A percentile compares a stretch with the other conserved stretches of the same genome.
phyloP scores from a whole-genome alignment of 2,329 filamentous ascomycete species.

The Penicillium brevicompactum region DNA sequence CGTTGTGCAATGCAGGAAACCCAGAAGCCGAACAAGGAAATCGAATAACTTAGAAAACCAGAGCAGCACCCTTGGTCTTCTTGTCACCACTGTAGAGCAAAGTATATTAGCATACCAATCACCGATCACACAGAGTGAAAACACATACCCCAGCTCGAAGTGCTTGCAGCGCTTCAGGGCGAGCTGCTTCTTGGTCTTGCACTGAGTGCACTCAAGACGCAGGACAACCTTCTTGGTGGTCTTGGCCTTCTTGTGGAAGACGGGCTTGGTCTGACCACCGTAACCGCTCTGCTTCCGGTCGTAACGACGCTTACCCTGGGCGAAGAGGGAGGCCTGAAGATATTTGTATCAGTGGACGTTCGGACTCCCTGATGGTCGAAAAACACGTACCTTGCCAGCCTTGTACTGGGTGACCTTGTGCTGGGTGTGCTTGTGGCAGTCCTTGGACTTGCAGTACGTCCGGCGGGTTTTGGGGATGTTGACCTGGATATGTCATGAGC shows the following conservation, averaged over 20 bases:
- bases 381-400: constrained; percentile 74
- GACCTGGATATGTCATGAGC: constrained; percentile 62
- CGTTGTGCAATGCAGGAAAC: constrained; percentile 44
- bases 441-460: constrained; percentile 97
- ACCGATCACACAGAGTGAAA: background rate
- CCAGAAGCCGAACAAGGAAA: constrained; percentile 47
- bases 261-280: constrained; percentile 99
- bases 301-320: constrained; percentile 99
- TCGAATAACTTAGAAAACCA: constrained; percentile 84
- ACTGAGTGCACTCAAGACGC: constrained; percentile 93
- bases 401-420: constrained; percentile 98
- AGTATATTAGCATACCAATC: constrained; percentile 45
- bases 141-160: constrained; percentile 95
- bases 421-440: constrained; percentile 89
- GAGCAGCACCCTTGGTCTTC: constrained; percentile 99
- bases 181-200: constrained; percentile 98
- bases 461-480: constrained; percentile 98
- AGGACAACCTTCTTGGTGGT: constrained; percentile 99
- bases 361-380: constrained; percentile 17
- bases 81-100: constrained; percentile 84
- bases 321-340: constrained; percentile 79
- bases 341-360: constrained; percentile 27
- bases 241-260: constrained; percentile 99
- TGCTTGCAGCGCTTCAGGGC: constrained; percentile 99
- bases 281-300: constrained; percentile 99